Conservation (phyloP, 1,139 yeast genomes). For the Schizosaccharomyces versatilis region DNA sequence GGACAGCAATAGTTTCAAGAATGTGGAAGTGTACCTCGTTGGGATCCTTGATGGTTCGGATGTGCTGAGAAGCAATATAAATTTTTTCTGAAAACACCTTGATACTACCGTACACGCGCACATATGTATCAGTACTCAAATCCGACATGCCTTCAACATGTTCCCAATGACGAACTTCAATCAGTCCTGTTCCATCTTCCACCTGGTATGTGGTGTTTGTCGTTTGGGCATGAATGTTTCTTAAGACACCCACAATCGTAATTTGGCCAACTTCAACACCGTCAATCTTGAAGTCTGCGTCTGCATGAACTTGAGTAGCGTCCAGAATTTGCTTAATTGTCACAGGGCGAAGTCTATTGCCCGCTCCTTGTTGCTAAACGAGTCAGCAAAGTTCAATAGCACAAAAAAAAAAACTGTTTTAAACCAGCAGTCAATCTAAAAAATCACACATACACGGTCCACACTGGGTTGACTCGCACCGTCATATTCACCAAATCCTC, state of each 20-base stretch:
- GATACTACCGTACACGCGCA: slow-evolving; percentile 48
- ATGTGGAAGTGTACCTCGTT: slow-evolving; percentile 62
- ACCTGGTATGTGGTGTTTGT: slow-evolving; percentile 31
- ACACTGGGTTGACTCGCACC: not conserved
- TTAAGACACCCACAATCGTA: slow-evolving; percentile 41
- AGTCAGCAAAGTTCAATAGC: not conserved
- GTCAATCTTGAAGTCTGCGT: slow-evolving; percentile 50
- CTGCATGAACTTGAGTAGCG: slow-evolving; percentile 44
- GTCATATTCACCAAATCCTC: not conserved
- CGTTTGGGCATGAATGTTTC: slow-evolving; percentile 20
- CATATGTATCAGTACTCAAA: slow-evolving; percentile 30
- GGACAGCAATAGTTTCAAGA: slow-evolving; percentile 46
- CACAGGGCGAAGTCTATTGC: slow-evolving; percentile 34
- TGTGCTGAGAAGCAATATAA: slow-evolving; percentile 40
- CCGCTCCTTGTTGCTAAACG: not conserved
- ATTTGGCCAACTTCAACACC: slow-evolving; percentile 40
- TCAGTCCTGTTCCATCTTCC: slow-evolving; percentile 77
- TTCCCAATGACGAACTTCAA: slow-evolving; percentile 29
- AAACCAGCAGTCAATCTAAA: not conserved
- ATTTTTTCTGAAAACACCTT: slow-evolving; percentile 49
- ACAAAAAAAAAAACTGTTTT: not conserved
- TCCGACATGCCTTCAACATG: slow-evolving; percentile 11
- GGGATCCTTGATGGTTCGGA: slow-evolving; percentile 40
- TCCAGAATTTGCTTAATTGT: slow-evolving; percentile 60
- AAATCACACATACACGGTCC: not conserved